Evolutionary conservation across 768 basidiomycete genomes (phyloP), one percentile per base, ranked within the genome.

Genomic region (Termitomyces sp.): DNA sequence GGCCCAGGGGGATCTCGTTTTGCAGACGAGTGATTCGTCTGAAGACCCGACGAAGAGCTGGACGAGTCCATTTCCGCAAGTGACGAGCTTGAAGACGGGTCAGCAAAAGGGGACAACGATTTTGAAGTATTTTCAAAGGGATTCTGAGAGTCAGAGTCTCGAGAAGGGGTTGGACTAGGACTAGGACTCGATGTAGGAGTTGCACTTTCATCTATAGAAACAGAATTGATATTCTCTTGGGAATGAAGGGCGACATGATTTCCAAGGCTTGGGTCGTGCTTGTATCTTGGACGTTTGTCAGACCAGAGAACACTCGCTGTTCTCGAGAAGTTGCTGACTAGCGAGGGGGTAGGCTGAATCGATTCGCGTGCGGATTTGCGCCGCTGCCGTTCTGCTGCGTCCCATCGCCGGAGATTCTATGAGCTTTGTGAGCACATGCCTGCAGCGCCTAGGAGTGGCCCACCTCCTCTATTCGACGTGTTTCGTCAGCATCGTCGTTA

Each of bases 321-420:
- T 53, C 79, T 79, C 36, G 84, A 80, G 59, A 89, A 79, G 59
- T 81, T 80, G 23, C 75, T 72, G 41, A 90, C 70, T n/a, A 88
- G 64, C 3, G 88, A 84, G 5, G 79, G 66, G 13, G 70, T 59
- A 28, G 65, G 47, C 41, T 63, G 53, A 28, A 62, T 54, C 5
- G 87, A 85, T 57, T 85, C 87, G 57, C 91, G 81, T 3, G 82
- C 86, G 38, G 82, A 79, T 72, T 86, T 92, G 74, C 91, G 82
- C 59, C 89, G 81, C 64, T 85, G 85, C 20, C 88, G 81, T 67
- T 93, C 91, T 43, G 84, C 84, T 49, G 84, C 74, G 65, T 93
- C 91, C 92, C 91, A 93, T 46, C 81, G 81, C 63, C 81, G 79
- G 30, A 94, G 77, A 60, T 84, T 93, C 91, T 93, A 70, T 55